Percentiles rank a stretch among this genome's conserved stretches.
These are phyloP conservation scores for Botryobasidium botryosum DNA, from an alignment of 768 basidiomycete genomes.

Conservation along the genomic window DNA sequence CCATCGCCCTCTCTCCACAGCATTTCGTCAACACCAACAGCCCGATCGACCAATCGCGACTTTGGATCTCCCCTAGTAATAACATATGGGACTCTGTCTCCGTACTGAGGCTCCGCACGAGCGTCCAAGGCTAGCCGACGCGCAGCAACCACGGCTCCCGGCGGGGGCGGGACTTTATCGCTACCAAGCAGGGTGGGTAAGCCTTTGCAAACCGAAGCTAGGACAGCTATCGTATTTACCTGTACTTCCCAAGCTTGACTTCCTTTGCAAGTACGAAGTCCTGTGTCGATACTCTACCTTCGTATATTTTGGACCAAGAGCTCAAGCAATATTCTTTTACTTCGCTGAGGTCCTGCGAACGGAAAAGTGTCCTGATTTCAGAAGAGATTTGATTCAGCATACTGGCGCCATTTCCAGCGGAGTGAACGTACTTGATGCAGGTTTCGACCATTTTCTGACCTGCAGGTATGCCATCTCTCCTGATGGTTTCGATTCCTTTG, in stretches of 20 bases:
- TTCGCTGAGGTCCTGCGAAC: constrained; percentile 71
- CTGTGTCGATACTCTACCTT: constrained; percentile 66
- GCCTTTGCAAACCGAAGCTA: too few species aligned
- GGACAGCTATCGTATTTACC: too few species aligned
- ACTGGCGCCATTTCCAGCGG: background rate
- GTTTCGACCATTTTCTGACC: constrained; percentile 87
- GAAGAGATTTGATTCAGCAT: background rate
- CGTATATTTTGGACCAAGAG: constrained; percentile 72
- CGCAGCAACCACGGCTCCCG: constrained; percentile 80
- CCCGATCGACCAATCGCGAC: constrained; percentile 53
- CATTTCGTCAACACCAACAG: constrained; percentile 25
- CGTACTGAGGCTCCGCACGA: constrained; percentile 75
- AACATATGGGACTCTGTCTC: constrained; percentile 85
- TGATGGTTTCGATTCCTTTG: constrained; percentile 94
- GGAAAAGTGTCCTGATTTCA: constrained; percentile 60
- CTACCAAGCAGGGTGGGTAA: too few species aligned
- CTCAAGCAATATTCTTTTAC: constrained; percentile 77
- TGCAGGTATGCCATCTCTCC: constrained; percentile 80
- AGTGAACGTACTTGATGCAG: constrained; percentile 52
- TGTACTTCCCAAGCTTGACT: constrained; percentile 85
- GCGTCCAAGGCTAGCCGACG: constrained; percentile 56
- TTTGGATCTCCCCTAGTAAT: constrained; percentile 51
- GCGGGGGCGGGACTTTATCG: constrained; percentile 70
- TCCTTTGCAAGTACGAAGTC: constrained; percentile 94
- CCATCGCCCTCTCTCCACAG: constrained; percentile 19